These are phyloP conservation scores for Toxicodendron radicans DNA, from an alignment of 345 rosid genomes.

Conservation along the genomic window DNA sequence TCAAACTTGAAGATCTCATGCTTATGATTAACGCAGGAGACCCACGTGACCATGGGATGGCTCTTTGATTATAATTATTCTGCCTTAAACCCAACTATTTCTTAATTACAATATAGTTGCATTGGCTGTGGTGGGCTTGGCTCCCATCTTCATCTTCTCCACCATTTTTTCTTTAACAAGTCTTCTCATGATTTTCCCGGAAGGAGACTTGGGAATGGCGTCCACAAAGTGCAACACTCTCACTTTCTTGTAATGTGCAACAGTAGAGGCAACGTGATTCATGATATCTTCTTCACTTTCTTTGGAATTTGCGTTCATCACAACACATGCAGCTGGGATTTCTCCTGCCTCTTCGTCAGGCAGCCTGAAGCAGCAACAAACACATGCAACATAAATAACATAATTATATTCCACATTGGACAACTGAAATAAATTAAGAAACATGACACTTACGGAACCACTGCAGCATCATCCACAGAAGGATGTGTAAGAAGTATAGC, in stretches of 20 bases:
- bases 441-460: conserved; percentile 67
- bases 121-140: background rate
- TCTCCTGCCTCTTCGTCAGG: conserved; percentile 96
- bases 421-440: background rate
- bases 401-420: background rate
- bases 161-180: conserved; percentile 57
- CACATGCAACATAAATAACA: background rate
- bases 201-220: conserved; percentile 78
- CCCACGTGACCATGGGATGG: conserved; percentile 19
- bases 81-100: no score
- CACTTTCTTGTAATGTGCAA: conserved; percentile 85
- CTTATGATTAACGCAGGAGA: conserved; percentile 18
- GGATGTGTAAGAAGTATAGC: conserved; percentile 75
- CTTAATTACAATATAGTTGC: no score
- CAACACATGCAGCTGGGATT: conserved; percentile 90
- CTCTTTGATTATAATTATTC: background rate
- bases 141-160: conserved; percentile 29
- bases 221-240: conserved; percentile 76
- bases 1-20: conserved; percentile 12
- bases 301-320: conserved; percentile 50
- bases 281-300: conserved; percentile 75
- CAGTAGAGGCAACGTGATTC: conserved; percentile 64
- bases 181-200: conserved; percentile 92
- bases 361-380: conserved; percentile 37
- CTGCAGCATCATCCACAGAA: conserved; percentile 80